A percentile compares a stretch with the other conserved stretches of the same genome.
These are phyloP conservation scores for Desmodesmus armatus DNA, from an alignment of 139 green algal genomes.

Conservation along the genomic window DNA sequence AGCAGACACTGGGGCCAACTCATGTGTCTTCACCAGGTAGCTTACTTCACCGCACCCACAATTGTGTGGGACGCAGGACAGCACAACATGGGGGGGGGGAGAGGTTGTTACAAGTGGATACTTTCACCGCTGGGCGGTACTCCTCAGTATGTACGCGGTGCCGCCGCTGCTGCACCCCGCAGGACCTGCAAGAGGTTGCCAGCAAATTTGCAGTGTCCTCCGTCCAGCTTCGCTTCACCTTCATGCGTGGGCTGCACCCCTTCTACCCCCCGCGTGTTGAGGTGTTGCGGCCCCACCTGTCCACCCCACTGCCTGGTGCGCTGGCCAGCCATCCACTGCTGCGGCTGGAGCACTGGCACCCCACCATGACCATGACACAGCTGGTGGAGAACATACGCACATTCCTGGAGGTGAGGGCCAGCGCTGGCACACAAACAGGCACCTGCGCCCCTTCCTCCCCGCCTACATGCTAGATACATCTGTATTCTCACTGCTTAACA, in stretches of 20 bases:
- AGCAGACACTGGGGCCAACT: no score
- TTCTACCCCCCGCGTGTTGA: conserved; percentile 83
- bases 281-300: conserved; percentile 64
- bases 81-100: no score
- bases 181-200: conserved; percentile 74
- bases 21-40: no score
- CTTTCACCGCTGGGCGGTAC: no score
- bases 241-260: conserved; percentile 88
- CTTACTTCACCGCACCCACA: no score
- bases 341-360: conserved; percentile 79
- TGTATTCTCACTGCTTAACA: no score
- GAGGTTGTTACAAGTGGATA: no score
- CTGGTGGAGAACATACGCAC: conserved; percentile 67
- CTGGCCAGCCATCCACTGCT: conserved; percentile 78
- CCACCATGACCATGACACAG: conserved; percentile 59
- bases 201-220: conserved; percentile 57
- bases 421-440: background rate
- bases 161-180: background rate
- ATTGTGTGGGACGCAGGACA: no score
- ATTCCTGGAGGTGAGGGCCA: conserved; percentile 78
- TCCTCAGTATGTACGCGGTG: no score
- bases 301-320: conserved; percentile 56
- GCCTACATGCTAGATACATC: no score
- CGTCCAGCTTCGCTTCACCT: conserved; percentile 78
- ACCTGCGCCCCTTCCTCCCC: no score